phyloP scores from a whole-genome alignment of 352 stramenopile species.

The Pythium sukuiense region DNA sequence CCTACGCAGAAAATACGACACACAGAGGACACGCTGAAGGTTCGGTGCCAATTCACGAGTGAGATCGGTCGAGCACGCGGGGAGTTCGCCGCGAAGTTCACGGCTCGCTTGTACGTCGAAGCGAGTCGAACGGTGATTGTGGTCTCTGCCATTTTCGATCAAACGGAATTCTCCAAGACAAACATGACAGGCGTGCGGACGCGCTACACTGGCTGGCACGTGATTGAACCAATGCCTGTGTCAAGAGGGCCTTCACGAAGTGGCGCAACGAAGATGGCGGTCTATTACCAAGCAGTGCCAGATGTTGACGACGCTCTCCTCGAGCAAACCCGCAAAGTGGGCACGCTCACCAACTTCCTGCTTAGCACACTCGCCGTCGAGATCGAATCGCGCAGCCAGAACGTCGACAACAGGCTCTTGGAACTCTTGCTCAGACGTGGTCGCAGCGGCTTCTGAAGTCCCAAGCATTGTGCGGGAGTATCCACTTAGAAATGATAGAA shows the following conservation, averaged over 20 bases:
- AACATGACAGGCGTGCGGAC: conserved; percentile 17
- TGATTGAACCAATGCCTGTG: background rate
- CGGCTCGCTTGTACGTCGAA: background rate
- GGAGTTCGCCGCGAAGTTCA: background rate
- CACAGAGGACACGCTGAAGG: conserved; percentile 3
- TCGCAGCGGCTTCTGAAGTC: too few species aligned
- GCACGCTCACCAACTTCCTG: conserved; percentile 24
- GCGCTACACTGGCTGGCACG: conserved; percentile 10
- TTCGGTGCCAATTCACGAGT: background rate
- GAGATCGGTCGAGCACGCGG: background rate
- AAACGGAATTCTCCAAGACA: conserved; percentile 1
- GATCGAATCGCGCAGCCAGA: conserved; percentile 4
- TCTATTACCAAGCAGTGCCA: background rate
- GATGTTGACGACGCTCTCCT: background rate
- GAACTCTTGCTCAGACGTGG: background rate
- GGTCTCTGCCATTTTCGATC: background rate
- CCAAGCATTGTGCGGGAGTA: too few species aligned
- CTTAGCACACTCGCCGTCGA: conserved; percentile 4
- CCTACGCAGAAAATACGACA: too few species aligned
- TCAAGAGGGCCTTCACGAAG: background rate
- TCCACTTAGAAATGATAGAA: too few species aligned
- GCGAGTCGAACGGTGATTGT: background rate
- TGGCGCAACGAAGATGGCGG: background rate
- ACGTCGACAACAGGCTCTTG: conserved; percentile 16
- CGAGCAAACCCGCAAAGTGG: conserved; percentile 6